Evolutionary conservation across 1,284 basidiomycete species (phyloP), one percentile per base, ranked within the genome.

Genomic region (Coniophora puteana): DNA sequence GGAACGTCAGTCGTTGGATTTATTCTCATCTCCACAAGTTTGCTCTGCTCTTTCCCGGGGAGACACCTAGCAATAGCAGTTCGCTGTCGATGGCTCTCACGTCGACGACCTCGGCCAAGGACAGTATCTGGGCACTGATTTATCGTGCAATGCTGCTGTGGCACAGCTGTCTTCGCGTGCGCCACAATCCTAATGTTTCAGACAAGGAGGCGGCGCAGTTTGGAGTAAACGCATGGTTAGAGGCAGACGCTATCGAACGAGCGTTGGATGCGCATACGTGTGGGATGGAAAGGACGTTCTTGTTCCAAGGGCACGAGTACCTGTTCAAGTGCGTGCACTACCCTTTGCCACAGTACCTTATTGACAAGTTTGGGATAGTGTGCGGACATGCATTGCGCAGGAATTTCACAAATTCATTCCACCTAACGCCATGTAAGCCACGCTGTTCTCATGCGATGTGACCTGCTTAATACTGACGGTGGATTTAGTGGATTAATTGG

Each of bases 121-220:
- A 84, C 39, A 81, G 79, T 3, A 67, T 86, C 13, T 88, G 82
- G 83, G 82, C 81, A 13, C 61, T 88, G 35, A 78, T 83, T 53
- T 76, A 80, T 50, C 76, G 83, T 32, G 69, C 73, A 4, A 79
- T 81, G 62, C 61, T 89, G 13, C 63, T 88, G 23, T 89, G 85
- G 83, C 76, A 84, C 55, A 71, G 72, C 24, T 88, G 85, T 52
- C 65, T 80, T 32, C 73, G 72, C 30, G 77, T 83, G 68, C 74
- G 76, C 12, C 62, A 63, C 29, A 68, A 75, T 40, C 31, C 47
- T 3, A 50, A 41, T 10, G 61, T 67, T 17, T 59, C 63, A 28
- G 72, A 78, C 33, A 57, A 58, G 3, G 71, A 79, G 33, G 77
- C 77, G 48, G 72, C 77, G 13, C 68, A 76, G 24, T 87, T 83